These are phyloP conservation scores for Solanum neorickii DNA, from an alignment of 257 asterid genomes.

Conservation along the genomic window DNA sequence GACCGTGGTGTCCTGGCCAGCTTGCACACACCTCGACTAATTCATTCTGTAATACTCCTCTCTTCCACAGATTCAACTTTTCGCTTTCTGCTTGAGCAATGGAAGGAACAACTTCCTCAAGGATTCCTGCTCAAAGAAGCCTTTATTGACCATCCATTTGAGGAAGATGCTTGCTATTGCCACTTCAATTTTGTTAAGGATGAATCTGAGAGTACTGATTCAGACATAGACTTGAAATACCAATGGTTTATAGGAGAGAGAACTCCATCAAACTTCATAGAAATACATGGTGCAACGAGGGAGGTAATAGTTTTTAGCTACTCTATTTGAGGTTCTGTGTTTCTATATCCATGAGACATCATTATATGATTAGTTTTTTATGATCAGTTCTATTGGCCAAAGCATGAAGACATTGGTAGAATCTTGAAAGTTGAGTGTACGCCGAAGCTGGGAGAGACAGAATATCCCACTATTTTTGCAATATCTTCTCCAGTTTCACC, in stretches of 20 bases:
- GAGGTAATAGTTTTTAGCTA: slow-evolving; percentile 41
- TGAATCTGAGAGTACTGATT: slow-evolving; percentile 29
- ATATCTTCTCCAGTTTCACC: slow-evolving; percentile 81
- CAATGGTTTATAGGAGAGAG: slow-evolving; percentile 85
- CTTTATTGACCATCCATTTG: slow-evolving; percentile 67
- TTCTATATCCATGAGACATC: background rate
- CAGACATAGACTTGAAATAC: slow-evolving; percentile 48
- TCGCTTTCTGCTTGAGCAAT: slow-evolving; percentile 81
- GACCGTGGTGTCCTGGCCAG: background rate
- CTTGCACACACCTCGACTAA: background rate
- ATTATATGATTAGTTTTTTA: background rate
- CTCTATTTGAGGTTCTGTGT: slow-evolving; percentile 4
- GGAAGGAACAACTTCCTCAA: slow-evolving; percentile 87
- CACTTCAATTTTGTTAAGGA: slow-evolving; percentile 80
- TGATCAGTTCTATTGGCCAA: slow-evolving; percentile 70
- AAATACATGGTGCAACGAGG: slow-evolving; percentile 56
- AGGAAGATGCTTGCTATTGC: slow-evolving; percentile 86
- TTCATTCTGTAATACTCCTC: background rate
- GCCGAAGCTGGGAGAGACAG: slow-evolving; percentile 57
- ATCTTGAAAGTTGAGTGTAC: slow-evolving; percentile 85
- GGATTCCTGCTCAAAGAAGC: slow-evolving; percentile 73
- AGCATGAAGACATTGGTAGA: slow-evolving; percentile 56
- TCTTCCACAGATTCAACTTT: slow-evolving; percentile 75
- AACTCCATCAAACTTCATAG: slow-evolving; percentile 58
- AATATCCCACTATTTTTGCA: slow-evolving; percentile 60